Base-by-base conservation (phyloP, 108 stramenopile genomes). In the Bacterosira constricta region DNA sequence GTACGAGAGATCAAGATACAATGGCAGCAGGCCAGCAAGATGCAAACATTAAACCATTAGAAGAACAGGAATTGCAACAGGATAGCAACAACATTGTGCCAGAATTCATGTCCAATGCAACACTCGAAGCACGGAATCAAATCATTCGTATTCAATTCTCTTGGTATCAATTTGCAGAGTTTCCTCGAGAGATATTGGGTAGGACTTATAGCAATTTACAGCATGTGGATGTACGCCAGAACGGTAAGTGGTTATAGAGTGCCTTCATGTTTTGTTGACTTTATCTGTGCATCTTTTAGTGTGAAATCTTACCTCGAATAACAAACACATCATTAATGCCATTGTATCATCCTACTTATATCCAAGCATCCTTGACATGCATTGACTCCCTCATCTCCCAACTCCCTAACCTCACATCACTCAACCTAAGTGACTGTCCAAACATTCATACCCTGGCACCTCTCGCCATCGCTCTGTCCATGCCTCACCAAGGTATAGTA, bases 181-280 rank as follows among this genome's bases (percentile, higher is more conserved):
- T 76, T 58, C 75, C 75, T 3, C 41, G 39, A 20, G 53, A 55
- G 29, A 30, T 59, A 30, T 55, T 76, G 45, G 62, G 34, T 12
- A 32, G 54, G 17, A 50, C 70, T 3, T 78, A 64, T 59, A 12
- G 29, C 8, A 72, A 66, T 51, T 29, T 78, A 30, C 63, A 54
- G 29, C 77, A 78, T 72, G 52, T 78, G 32, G 77, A 78, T 60
- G 59, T 78, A 38, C 70, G 77, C 11, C 71, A 78, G 63, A 78
- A 78, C 60, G 63, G 75, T 76, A 49, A 29, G 75, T 66, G n/a
- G n/a, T n/a, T n/a, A n/a, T n/a, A 25, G 10, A 7, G 13, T 20
- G 18, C 21, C 36, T 36, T 2, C 25, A 9, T 26, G 18, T 34
- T 49, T 71, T n/a, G 45, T 49, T 61, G 58, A 15, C 20, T 4